Base-by-base conservation (phyloP, 1,284 basidiomycete species). In the Ceratobasidium sp. region DNA sequence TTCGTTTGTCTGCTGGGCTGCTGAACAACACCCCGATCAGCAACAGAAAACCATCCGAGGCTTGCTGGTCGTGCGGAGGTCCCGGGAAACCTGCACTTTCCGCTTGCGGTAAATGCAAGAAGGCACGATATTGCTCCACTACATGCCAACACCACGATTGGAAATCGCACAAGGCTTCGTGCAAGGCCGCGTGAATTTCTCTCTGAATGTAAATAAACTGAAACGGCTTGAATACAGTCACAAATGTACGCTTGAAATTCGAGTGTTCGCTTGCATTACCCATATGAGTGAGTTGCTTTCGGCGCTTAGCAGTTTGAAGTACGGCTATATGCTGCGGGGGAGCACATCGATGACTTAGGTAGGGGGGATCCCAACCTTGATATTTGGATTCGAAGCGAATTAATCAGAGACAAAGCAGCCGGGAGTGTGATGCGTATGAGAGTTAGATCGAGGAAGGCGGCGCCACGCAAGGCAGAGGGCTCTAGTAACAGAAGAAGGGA, bases 51-150 rank as follows among this genome's bases (percentile, higher is more conserved):
- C 33, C 60, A 9, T 41, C 48, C 19, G 31, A 67, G 14, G 29
- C 27, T 9, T 71, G 67, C 44, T 71, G 67, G 67, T 17, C 27
- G 11, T 71, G 67, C 33, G 67, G 67, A 2, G 19, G 54, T 15
- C 5, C 27, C 2, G 67, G 67, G 14, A 60, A 71, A 22, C 67
- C 54, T 2, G 31, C 15, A 4, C 41, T 72, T 14, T 60, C 24
- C 6, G 47, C 56, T 1, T 72, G 69, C 44, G 51, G 69, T 19
- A 24, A 47, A 6, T 72, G 69, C 57, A 72, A 62, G 48, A 60
- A 62, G 56, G 69, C 69, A 6, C 15, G 57, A 19, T 72, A 72
- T 31, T 72, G 69, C 29, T 62, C 69, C 4, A 3, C 45, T 1
- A 6, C 27, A 2, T 72, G 69, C 27, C 69, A 72, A 27, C 45